Evolutionary conservation across 306 rosid genomes (phyloP).

Genomic region (Ormosia emarginata): DNA sequence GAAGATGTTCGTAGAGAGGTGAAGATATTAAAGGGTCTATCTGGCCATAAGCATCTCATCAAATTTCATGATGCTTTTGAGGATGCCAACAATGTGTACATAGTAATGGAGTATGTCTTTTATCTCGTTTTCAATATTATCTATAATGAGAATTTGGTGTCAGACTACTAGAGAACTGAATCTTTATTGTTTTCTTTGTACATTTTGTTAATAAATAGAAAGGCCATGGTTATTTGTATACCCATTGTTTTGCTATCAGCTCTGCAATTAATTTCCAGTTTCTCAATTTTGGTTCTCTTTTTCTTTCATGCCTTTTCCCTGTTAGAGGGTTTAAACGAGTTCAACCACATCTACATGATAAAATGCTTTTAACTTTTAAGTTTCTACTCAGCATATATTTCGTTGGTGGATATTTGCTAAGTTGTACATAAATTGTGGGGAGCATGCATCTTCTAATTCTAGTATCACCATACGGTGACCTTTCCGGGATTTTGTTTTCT

Average conservation of each 20-base stretch:
- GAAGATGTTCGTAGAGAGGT: constrained; percentile 99
- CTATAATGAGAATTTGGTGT: neutral
- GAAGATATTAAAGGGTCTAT: constrained; percentile 86
- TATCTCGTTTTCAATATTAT: constrained; percentile 11
- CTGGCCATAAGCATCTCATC: constrained; percentile 90
- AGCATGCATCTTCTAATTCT: constrained; percentile 25
- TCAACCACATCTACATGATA: neutral
- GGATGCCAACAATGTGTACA: constrained; percentile 75
- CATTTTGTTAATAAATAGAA: neutral
- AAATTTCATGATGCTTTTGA: constrained; percentile 87
- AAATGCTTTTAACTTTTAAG: neutral
- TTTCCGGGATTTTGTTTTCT: constrained; percentile 25
- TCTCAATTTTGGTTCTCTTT: neutral
- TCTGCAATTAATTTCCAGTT: constrained; percentile 15
- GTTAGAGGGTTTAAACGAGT: neutral
- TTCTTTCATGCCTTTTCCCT: neutral
- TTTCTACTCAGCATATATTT: neutral
- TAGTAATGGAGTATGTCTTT: constrained; percentile 97
- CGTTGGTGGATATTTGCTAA: neutral
- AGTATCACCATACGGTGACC: constrained; percentile 17
- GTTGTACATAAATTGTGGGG: constrained; percentile 14
- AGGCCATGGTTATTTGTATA: neutral
- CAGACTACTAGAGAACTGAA: neutral
- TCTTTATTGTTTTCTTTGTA: neutral
- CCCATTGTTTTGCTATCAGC: neutral